Evolutionary conservation across 192 early-diverging fungal genomes (phyloP).

Genomic region (Backusella tarrabulga): DNA sequence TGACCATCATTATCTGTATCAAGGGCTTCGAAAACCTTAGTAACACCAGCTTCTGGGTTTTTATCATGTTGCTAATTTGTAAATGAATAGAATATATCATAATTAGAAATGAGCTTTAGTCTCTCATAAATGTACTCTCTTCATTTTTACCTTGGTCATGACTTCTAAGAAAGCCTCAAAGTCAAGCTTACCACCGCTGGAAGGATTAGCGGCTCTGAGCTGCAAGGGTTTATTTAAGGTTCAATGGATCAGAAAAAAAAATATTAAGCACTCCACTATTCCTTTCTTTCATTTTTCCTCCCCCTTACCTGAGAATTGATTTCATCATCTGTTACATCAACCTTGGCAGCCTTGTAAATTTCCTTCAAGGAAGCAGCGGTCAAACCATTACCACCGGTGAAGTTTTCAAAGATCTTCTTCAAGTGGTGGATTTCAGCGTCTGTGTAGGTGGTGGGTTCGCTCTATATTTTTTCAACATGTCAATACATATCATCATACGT

Average conservation of each 20-base stretch:
- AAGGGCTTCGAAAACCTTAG: constrained; percentile 24
- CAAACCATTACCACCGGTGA: constrained; percentile 28
- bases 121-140: not conserved
- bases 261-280: not conserved
- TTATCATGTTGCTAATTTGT: constrained; percentile 27
- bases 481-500: not conserved
- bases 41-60: constrained; percentile 28
- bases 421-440: constrained; percentile 28
- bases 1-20: constrained; percentile 34
- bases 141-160: constrained; percentile 25
- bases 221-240: not conserved
- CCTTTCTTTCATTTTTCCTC: not conserved
- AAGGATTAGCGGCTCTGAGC: constrained; percentile 19
- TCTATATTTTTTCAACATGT: constrained; percentile 5
- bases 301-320: constrained; percentile 25
- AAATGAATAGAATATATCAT: not conserved
- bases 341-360: constrained; percentile 22
- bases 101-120: not conserved
- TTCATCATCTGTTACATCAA: constrained; percentile 24
- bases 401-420: constrained; percentile 17
- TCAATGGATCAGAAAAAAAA: not conserved
- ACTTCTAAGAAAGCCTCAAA: constrained; percentile 31
- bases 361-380: constrained; percentile 22
- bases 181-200: constrained; percentile 1
- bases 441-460: constrained; percentile 12